phyloP scores from a whole-genome alignment of 495 filamentous ascomycete genomes.

The Mytilinidion resinicola region DNA sequence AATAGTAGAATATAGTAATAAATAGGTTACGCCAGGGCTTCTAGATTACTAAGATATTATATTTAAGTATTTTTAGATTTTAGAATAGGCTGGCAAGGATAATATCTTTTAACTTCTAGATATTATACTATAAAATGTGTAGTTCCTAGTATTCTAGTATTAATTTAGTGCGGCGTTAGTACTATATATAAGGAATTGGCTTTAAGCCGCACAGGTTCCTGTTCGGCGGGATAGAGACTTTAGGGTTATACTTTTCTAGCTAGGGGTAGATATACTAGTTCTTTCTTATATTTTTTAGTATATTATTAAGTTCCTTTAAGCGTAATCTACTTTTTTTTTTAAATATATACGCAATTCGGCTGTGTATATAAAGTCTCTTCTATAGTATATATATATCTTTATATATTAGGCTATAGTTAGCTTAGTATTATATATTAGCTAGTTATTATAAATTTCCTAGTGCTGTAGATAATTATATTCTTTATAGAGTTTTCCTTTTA shows the following conservation, averaged over 20 bases:
- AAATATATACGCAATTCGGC: neutral
- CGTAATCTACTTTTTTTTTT: constrained; percentile 8
- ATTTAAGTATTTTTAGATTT: constrained; percentile 1
- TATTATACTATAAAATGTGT: constrained; percentile 21
- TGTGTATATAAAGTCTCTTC: neutral
- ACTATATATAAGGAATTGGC: constrained; percentile 11
- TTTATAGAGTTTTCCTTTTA: constrained; percentile 30
- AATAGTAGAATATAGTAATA: constrained; percentile 4
- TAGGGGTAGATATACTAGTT: constrained; percentile 2
- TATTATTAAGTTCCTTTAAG: constrained; percentile 6
- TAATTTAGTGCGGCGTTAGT: constrained; percentile 5
- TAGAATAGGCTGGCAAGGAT: constrained; percentile 12
- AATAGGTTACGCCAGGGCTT: constrained; percentile 30
- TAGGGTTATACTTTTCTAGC: neutral
- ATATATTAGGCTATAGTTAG: constrained; percentile 4
- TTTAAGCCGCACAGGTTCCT: constrained; percentile 1
- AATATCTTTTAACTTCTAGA: constrained; percentile 21
- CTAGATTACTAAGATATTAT: constrained; percentile 24
- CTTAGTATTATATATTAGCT: neutral
- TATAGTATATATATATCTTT: constrained; percentile 4
- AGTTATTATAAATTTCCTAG: constrained; percentile 1
- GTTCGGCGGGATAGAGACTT: constrained; percentile 10
- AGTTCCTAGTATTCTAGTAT: constrained; percentile 2
- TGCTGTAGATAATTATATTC: constrained; percentile 31
- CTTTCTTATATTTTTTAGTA: constrained; percentile 1